A percentile compares a stretch with the other conserved stretches of the same genome.
phyloP scores from a whole-genome alignment of 306 rosid genomes.

The Lagenaria siceraria region DNA sequence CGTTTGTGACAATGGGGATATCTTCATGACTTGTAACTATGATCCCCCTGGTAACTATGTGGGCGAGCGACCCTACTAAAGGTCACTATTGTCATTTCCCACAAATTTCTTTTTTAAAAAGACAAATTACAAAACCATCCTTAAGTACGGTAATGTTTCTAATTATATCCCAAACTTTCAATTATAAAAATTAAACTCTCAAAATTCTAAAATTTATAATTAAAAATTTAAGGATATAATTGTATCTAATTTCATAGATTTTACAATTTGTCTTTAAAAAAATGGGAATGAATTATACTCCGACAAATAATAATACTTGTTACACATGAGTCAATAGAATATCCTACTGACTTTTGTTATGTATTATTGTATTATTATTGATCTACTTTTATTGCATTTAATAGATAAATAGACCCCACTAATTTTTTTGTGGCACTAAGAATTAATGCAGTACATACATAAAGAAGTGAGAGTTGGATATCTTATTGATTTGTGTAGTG shows the following conservation, averaged over 20 bases:
- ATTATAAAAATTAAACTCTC: too few species aligned
- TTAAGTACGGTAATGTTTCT: too few species aligned
- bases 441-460: not conserved
- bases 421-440: not conserved
- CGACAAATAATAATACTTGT: not conserved
- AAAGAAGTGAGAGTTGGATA: too few species aligned
- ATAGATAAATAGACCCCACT: not conserved
- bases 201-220: too few species aligned
- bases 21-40: slow-evolving; percentile 81
- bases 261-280: too few species aligned
- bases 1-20: slow-evolving; percentile 64
- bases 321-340: not conserved
- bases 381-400: not conserved
- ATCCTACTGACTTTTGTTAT: not conserved
- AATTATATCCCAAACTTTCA: too few species aligned
- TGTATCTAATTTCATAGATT: too few species aligned
- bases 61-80: slow-evolving; percentile 37
- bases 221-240: too few species aligned
- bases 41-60: slow-evolving; percentile 67
- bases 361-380: not conserved
- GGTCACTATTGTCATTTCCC: too few species aligned
- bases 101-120: too few species aligned
- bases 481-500: not conserved
- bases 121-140: too few species aligned
- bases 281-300: too few species aligned